Percentiles rank a stretch among this genome's conserved stretches.
Conservation (phyloP, 2,329 filamentous ascomycete genomes). For the Diaporthe citriasiana region DNA sequence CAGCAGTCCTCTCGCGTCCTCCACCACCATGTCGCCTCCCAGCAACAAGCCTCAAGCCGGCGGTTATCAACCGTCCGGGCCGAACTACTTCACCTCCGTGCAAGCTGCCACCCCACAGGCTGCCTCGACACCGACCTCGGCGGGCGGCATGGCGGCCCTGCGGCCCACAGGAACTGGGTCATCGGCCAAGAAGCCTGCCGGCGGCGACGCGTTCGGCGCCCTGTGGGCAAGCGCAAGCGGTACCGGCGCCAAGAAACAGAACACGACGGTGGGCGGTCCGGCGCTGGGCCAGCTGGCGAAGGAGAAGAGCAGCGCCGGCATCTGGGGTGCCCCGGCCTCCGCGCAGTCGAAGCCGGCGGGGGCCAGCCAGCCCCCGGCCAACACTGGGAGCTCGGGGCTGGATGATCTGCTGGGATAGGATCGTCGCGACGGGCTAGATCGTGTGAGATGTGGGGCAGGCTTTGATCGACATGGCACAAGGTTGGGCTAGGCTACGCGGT, state of each 20-base stretch:
- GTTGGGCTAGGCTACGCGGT: background rate
- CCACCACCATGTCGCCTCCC: conserved; percentile 56
- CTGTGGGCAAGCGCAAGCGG: conserved; percentile 84
- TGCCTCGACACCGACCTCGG: conserved; percentile 47
- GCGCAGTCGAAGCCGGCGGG: conserved; percentile 51
- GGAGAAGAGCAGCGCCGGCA: conserved; percentile 93
- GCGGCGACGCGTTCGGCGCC: conserved; percentile 90
- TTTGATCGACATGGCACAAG: background rate
- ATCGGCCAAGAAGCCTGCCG: conserved; percentile 61
- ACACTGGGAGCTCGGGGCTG: conserved; percentile 54
- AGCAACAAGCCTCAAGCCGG: conserved; percentile 64
- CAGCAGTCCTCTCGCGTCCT: conserved; percentile 59
- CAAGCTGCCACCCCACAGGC: conserved; percentile 54
- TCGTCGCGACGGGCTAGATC: no score
- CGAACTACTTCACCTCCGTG: conserved; percentile 96
- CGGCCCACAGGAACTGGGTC: conserved; percentile 45
- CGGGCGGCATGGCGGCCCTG: conserved; percentile 48
- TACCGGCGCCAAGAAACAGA: conserved; percentile 78
- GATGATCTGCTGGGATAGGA: conserved; percentile 63
- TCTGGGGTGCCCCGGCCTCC: conserved; percentile 85
- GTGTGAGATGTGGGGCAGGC: conserved; percentile 2
- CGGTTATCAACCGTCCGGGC: conserved; percentile 81
- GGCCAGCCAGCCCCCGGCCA: conserved; percentile 43
- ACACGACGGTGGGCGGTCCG: conserved; percentile 74
- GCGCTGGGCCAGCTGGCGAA: conserved; percentile 97